Base-by-base conservation (phyloP, 371 early-diverging fungal genomes). In the Mortierella sp. region DNA sequence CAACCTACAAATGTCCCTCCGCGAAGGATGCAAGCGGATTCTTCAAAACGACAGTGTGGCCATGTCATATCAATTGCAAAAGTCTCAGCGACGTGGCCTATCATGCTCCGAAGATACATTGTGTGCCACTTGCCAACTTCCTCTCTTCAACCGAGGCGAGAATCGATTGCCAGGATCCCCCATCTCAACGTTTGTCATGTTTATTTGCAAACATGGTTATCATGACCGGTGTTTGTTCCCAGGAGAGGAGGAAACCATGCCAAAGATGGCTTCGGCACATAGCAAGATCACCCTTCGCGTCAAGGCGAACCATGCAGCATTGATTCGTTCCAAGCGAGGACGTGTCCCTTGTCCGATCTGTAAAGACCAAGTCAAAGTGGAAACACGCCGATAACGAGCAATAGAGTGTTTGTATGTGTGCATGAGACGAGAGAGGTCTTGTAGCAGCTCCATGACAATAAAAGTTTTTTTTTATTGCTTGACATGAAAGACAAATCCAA, bases 11-110 rank as follows among this genome's bases (percentile, higher is more conserved):
- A 91, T 93, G 86, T 90, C 90, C 4, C 80, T 97, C 41, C 88
- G 93, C 34, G 89, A 93, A 71, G 96, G 95, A 0, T 96, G 95
- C 76, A 87, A 91, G 62, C 91, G 91, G 57, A 94, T 97, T 48
- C 72, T 96, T 39, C 87, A 91, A 12, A 89, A 88, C 55, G 96
- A 97, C 72, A 92, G 94, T 51, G 88, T 91, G 26, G 87, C 88
- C 41, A 82, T 95, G 53, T 88, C 93, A 6, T 89, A 91, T 51
- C 89, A 87, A 19, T 84, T 95, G 73, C 88, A 90, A 42, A 80
- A 82, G 26, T 82, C 87, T 24, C 95, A 94, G 71, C 86, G 90
- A 45, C 87, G 89, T 41, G 93, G 89, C 26, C 83, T 91, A 38
- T 79, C 84, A 16, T 85, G 85, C 58, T 71, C 79, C 45, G 89